Evolutionary conservation across 164 flowering plant species (phyloP).

Genomic region (Vitis labrusca): DNA sequence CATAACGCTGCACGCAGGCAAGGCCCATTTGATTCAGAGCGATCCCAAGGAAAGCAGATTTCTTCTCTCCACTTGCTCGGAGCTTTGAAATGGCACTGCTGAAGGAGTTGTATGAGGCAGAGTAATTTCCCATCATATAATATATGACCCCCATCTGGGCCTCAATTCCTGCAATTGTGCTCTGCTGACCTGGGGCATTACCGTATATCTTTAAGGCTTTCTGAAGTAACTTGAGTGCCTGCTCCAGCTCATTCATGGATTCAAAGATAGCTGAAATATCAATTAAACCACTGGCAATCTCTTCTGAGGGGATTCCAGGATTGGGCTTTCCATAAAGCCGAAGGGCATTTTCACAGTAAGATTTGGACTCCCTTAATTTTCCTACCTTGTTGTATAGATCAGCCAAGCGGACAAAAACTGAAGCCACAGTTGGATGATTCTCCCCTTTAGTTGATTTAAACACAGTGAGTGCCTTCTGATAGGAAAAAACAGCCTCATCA

Average conservation of each 20-base stretch:
- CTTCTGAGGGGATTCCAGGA: slow-evolving; percentile 39
- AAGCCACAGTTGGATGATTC: slow-evolving; percentile 49
- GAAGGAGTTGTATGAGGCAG: slow-evolving; percentile 37
- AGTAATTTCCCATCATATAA: slow-evolving; percentile 44
- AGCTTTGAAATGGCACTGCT: slow-evolving; percentile 39
- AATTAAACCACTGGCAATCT: slow-evolving; percentile 46
- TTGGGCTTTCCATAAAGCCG: slow-evolving; percentile 35
- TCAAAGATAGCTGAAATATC: slow-evolving; percentile 51
- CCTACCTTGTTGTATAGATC: slow-evolving; percentile 57
- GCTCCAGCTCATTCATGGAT: slow-evolving; percentile 47
- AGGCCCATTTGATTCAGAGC: slow-evolving; percentile 61
- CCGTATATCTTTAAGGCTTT: slow-evolving; percentile 34
- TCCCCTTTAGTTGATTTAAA: slow-evolving; percentile 48
- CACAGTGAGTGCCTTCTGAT: slow-evolving; percentile 47
- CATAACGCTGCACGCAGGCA: slow-evolving; percentile 44
- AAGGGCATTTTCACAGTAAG: slow-evolving; percentile 50
- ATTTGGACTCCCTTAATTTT: slow-evolving; percentile 48
- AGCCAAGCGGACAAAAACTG: slow-evolving; percentile 52
- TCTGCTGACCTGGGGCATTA: slow-evolving; percentile 36
- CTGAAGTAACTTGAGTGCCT: slow-evolving; percentile 38
- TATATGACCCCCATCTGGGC: slow-evolving; percentile 55
- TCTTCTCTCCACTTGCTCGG: slow-evolving; percentile 48
- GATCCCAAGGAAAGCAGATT: slow-evolving; percentile 45
- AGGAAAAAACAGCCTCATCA: slow-evolving; percentile 53
- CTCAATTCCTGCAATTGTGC: slow-evolving; percentile 55